Base-by-base conservation (phyloP, 768 basidiomycete genomes). In the Lentinula lateritia region DNA sequence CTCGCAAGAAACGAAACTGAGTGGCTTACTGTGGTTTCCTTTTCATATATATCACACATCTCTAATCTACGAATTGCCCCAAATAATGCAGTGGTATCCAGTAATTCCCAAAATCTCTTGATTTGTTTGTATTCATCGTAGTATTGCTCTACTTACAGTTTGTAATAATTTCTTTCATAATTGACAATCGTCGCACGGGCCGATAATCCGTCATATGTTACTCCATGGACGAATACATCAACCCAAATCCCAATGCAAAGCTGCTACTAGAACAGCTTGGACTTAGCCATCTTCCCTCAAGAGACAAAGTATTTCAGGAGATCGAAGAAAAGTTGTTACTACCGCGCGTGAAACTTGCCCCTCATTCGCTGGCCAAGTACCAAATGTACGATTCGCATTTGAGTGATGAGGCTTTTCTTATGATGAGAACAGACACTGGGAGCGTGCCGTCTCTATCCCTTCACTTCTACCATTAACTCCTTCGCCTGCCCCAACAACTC, bases 261-360 rank as follows among this genome's bases (percentile, higher is more conserved):
- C 60, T 61, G 13, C 63, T 89, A 15, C 74, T 93, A 48, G 72
- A 77, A 42, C 76, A 81, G 48, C 79, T 94, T 8, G 82, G 83
- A 6, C 80, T 94, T 13, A 78, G 78, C 43, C 72, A 72, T 16
- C 68, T 84, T 23, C 89, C 89, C 8, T 79, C 86, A 42, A 77
- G 75, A 50, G 82, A 86, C 46, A 75, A 82, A 64, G 78, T 93
- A 16, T 79, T 86, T 69, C 76, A 72, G 56, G 82, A 89, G 62
- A 86, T 98, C 59, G 93, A 96, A 70, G 78, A 85, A 63, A 84
- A 84, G 62, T 75, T 96, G 23, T 77, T 96, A 36, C 74, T 87
- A 20, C 93, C 93, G 3, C 85, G 83, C 52, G 78, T 80, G 48
- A 78, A 72, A 38, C 74, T 96, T 18, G 90, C 88, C 2, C 75